Evolutionary conservation across 2,329 filamentous ascomycete genomes (phyloP).

Genomic region (Calonectria hawksworthii): DNA sequence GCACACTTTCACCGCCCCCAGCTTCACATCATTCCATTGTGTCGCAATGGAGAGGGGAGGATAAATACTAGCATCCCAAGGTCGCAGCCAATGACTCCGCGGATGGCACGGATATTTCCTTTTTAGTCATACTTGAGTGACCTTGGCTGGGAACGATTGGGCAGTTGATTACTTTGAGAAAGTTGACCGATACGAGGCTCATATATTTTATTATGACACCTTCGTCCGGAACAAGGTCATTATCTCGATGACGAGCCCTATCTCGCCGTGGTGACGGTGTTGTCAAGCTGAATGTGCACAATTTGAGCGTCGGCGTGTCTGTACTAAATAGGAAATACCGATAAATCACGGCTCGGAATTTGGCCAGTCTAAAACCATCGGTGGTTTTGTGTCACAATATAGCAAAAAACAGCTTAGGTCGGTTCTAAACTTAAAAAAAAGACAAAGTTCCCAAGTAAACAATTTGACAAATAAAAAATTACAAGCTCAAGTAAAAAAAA

Average conservation of each 20-base stretch:
- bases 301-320: not conserved
- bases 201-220: not conserved
- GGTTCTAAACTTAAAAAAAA: not conserved
- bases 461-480: not conserved
- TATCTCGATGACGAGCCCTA: no score
- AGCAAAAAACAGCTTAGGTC: not conserved
- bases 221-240: not conserved
- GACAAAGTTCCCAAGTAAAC: slow-evolving; percentile 1
- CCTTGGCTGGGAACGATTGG: no score
- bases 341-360: slow-evolving; percentile 24
- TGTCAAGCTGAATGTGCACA: not conserved
- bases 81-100: not conserved
- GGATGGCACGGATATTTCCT: not conserved
- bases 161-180: not conserved
- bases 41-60: not conserved
- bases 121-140: not conserved
- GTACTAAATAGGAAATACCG: slow-evolving; percentile 1
- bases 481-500: not conserved
- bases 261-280: not conserved
- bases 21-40: not conserved
- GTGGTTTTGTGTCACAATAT: not conserved
- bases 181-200: not conserved
- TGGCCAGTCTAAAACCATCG: not conserved
- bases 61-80: not conserved
- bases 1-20: not conserved